Evolutionary conservation across 148 eudicot genomes (phyloP).

Genomic region (Simmondsia chinensis): DNA sequence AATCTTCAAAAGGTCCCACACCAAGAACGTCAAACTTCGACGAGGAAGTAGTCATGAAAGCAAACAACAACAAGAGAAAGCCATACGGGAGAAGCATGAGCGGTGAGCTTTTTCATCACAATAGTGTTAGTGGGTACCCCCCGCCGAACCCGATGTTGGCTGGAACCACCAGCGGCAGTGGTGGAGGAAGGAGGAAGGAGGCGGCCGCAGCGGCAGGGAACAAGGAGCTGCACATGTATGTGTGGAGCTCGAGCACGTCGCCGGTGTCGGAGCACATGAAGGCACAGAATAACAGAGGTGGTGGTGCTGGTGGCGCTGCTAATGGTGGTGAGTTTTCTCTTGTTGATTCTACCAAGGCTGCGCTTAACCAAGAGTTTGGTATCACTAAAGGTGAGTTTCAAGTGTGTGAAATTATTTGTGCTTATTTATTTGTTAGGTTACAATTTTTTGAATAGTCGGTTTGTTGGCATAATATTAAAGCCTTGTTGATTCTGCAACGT

Average conservation of each 20-base stretch:
- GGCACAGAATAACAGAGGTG: conserved; percentile 26
- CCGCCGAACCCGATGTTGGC: conserved; percentile 81
- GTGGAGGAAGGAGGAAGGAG: conserved; percentile 30
- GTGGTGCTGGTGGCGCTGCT: neutral
- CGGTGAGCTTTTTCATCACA: conserved; percentile 42
- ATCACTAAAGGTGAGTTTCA: conserved; percentile 50
- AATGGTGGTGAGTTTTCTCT: conserved; percentile 11
- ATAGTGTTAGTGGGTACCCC: conserved; percentile 34
- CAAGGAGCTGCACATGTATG: conserved; percentile 88
- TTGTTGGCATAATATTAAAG: too few species aligned
- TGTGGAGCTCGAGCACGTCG: conserved; percentile 95
- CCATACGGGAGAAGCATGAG: conserved; percentile 68
- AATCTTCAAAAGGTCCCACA: conserved; percentile 82
- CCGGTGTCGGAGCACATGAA: conserved; percentile 68
- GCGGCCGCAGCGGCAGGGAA: conserved; percentile 32
- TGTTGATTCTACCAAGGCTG: conserved; percentile 58
- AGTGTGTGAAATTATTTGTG: too few species aligned
- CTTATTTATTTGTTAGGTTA: neutral
- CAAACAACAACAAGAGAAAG: conserved; percentile 28
- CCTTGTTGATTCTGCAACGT: too few species aligned
- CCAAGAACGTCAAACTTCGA: conserved; percentile 90
- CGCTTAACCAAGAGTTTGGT: conserved; percentile 55
- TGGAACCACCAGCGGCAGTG: conserved; percentile 16
- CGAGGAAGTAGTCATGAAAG: conserved; percentile 60
- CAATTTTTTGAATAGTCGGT: neutral